Evolutionary conservation across 768 basidiomycete species (phyloP).

Genomic region (Tylopilus sp.): DNA sequence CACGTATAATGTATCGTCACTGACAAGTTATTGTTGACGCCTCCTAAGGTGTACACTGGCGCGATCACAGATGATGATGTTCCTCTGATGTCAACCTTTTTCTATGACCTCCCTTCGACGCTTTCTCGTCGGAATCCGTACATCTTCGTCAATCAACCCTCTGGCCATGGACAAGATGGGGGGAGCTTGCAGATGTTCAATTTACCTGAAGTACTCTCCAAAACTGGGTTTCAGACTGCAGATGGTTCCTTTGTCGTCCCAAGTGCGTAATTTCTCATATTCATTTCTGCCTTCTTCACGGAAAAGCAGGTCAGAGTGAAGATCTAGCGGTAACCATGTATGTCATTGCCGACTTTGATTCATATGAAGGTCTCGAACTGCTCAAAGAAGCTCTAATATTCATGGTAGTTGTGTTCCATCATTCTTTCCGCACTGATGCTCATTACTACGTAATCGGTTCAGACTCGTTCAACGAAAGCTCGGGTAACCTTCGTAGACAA

Average conservation of each 20-base stretch:
- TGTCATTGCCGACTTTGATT: slow-evolving; percentile 78
- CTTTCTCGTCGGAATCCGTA: slow-evolving; percentile 68
- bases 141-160: slow-evolving; percentile 55
- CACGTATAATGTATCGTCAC: slow-evolving; percentile 25
- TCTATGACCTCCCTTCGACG: slow-evolving; percentile 85
- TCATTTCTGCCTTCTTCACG: slow-evolving; percentile 4
- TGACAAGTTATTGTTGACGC: background rate
- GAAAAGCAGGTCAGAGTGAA: slow-evolving; percentile 11
- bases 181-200: slow-evolving; percentile 21
- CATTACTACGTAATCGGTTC: background rate
- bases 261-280: slow-evolving; percentile 36
- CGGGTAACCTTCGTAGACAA: slow-evolving; percentile 82
- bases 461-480: slow-evolving; percentile 46
- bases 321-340: slow-evolving; percentile 47
- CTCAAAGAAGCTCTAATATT: slow-evolving; percentile 64
- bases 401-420: slow-evolving; percentile 43
- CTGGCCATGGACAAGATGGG: slow-evolving; percentile 17
- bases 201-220: slow-evolving; percentile 28
- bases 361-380: slow-evolving; percentile 50
- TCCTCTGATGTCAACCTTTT: slow-evolving; percentile 63
- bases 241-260: slow-evolving; percentile 60
- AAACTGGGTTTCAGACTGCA: slow-evolving; percentile 38
- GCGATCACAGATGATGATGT: slow-evolving; percentile 50
- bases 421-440: background rate
- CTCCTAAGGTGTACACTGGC: slow-evolving; percentile 52